These are phyloP conservation scores for Phytophthora colocasiae DNA, from an alignment of 352 stramenopile species.

Conservation along the genomic window DNA sequence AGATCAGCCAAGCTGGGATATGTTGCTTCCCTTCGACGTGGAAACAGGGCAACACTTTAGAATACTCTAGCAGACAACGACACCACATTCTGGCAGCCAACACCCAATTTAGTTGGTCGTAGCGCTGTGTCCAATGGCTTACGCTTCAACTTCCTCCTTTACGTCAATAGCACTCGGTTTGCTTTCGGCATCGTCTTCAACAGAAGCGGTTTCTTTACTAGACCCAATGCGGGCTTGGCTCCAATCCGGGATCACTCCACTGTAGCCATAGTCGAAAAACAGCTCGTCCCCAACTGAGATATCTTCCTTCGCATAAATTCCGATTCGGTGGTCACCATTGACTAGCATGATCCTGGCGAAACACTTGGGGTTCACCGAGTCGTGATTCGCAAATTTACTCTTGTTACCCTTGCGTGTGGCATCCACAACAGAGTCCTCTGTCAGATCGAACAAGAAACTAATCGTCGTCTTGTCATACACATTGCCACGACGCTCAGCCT, in stretches of 20 bases:
- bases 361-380: constrained; percentile 81
- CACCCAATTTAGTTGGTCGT: constrained; percentile 5
- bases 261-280: constrained; percentile 88
- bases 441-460: constrained; percentile 96
- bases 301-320: constrained; percentile 91
- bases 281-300: constrained; percentile 89
- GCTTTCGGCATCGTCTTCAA: constrained; percentile 22
- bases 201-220: constrained; percentile 27
- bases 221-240: constrained; percentile 67
- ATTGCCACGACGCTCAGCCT: constrained; percentile 86
- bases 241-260: constrained; percentile 84
- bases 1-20: not conserved
- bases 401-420: constrained; percentile 96
- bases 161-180: constrained; percentile 9
- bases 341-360: constrained; percentile 89
- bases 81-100: not conserved
- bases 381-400: constrained; percentile 94
- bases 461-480: constrained; percentile 92
- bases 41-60: not conserved
- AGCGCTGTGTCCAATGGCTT: constrained; percentile 1
- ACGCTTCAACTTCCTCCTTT: constrained; percentile 24
- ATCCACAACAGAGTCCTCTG: constrained; percentile 93
- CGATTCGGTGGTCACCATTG: constrained; percentile 94
- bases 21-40: not conserved
- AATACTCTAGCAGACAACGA: constrained; percentile 1